phyloP scores from a whole-genome alignment of 225 moss, liverwort and hornwort species.

The Marchantia polymorpha region DNA sequence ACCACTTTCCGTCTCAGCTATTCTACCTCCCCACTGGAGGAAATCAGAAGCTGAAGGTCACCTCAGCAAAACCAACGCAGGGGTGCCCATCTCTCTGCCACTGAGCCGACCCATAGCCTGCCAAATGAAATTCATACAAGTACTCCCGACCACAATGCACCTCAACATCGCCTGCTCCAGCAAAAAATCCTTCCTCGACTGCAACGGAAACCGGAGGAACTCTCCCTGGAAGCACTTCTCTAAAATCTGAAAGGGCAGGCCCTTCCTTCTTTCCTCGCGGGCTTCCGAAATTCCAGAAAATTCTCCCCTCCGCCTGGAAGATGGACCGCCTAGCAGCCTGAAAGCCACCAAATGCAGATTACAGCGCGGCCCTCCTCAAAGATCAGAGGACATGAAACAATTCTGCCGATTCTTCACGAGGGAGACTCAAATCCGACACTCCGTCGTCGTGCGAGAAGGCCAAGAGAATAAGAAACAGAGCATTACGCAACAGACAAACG shows the following conservation, averaged over 20 bases:
- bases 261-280: background rate
- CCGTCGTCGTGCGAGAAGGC: no score
- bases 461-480: no score
- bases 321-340: background rate
- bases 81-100: no score
- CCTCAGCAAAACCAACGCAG: no score
- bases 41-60: background rate
- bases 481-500: background rate
- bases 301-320: background rate
- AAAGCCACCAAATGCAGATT: background rate
- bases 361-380: background rate
- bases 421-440: background rate
- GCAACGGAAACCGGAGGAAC: no score
- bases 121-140: no score
- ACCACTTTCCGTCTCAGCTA: background rate
- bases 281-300: background rate
- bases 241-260: no score
- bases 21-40: background rate
- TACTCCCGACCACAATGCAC: no score
- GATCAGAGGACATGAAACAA: background rate
- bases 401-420: background rate
- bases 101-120: no score
- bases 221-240: no score
- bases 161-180: no score
- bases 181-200: no score